phyloP scores from a whole-genome alignment of 768 basidiomycete genomes.

The Arthromyces matolae region DNA sequence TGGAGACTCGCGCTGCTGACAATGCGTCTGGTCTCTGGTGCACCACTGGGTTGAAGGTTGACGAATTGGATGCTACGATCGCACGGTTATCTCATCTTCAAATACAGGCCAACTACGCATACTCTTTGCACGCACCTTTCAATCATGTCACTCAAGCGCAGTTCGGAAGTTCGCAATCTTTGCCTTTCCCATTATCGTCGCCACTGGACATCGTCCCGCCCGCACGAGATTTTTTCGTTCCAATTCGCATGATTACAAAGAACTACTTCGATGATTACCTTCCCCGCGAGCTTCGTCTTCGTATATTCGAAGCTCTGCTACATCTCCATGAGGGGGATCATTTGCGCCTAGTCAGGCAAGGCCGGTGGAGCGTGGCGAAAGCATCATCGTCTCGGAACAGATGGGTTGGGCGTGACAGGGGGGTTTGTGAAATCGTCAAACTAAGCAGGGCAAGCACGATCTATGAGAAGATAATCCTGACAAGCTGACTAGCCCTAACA shows the following conservation, averaged over 20 bases:
- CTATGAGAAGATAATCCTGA: no score
- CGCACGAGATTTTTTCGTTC: slow-evolving; percentile 46
- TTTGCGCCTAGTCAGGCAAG: slow-evolving; percentile 36
- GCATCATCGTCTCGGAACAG: slow-evolving; percentile 59
- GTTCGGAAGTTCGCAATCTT: slow-evolving; percentile 62
- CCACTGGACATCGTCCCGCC: slow-evolving; percentile 57
- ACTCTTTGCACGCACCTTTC: slow-evolving; percentile 2
- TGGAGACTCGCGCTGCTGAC: slow-evolving; percentile 21
- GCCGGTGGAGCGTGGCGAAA: slow-evolving; percentile 56
- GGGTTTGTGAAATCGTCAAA: slow-evolving; percentile 73
- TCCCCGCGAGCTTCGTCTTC: slow-evolving; percentile 67
- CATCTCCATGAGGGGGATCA: slow-evolving; percentile 59
- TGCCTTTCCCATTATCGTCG: slow-evolving; percentile 59
- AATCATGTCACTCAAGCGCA: slow-evolving; percentile 27
- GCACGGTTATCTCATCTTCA: slow-evolving; percentile 10
- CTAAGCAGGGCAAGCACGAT: slow-evolving; percentile 78
- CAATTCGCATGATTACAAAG: slow-evolving; percentile 44
- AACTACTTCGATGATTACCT: slow-evolving; percentile 68
- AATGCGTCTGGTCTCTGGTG: slow-evolving; percentile 44
- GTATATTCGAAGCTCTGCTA: slow-evolving; percentile 54
- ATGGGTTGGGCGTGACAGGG: slow-evolving; percentile 76
- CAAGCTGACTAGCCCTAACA: slow-evolving; percentile 25
- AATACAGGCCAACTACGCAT: slow-evolving; percentile 1
- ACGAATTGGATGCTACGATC: slow-evolving; percentile 18
- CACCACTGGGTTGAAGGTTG: slow-evolving; percentile 29